A percentile compares a stretch with the other conserved stretches of the same genome.
These are phyloP conservation scores for Coemansia sp. DNA, from an alignment of 192 early-diverging fungal species.

Conservation along the genomic window DNA sequence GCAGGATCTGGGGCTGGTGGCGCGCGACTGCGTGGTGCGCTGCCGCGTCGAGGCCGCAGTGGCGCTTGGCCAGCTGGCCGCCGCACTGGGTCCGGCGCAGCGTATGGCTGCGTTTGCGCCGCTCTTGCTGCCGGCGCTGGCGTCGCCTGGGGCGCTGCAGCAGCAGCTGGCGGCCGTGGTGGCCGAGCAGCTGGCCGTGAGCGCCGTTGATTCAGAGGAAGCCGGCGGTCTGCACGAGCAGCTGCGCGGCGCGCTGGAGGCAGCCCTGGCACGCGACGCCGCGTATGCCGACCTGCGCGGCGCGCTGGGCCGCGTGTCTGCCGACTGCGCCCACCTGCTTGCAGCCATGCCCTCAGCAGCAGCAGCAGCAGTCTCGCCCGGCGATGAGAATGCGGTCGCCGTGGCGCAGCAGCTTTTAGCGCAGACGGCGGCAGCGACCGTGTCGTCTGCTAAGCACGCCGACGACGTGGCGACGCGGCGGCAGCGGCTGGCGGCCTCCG, in stretches of 20 bases:
- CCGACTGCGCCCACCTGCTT: constrained; percentile 66
- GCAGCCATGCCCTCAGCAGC: constrained; percentile 63
- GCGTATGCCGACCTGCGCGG: constrained; percentile 65
- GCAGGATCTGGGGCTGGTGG: constrained; percentile 85
- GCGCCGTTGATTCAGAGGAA: constrained; percentile 40
- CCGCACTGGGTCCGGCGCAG: constrained; percentile 54
- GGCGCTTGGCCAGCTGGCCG: constrained; percentile 74
- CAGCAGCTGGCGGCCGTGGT: constrained; percentile 72
- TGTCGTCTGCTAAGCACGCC: constrained; percentile 48
- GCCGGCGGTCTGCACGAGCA: constrained; percentile 20
- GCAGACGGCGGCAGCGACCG: constrained; percentile 67
- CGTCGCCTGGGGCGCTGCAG: constrained; percentile 73
- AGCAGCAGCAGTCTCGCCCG: constrained; percentile 49
- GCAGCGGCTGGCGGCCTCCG: constrained; percentile 60
- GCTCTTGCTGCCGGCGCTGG: constrained; percentile 61
- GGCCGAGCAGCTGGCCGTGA: constrained; percentile 73
- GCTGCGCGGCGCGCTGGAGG: constrained; percentile 58
- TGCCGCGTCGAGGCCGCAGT: constrained; percentile 75
- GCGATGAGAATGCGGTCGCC: constrained; percentile 49
- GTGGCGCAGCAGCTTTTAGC: too few relatives aligned
- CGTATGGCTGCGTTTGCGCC: constrained; percentile 53
- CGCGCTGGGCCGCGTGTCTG: constrained; percentile 61
- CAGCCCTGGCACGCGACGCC: constrained; percentile 53
- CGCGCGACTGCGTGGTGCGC: constrained; percentile 70
- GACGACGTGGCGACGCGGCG: constrained; percentile 51